phyloP scores from a whole-genome alignment of 179 eudicot species.

The Monotropa hypopitys region DNA sequence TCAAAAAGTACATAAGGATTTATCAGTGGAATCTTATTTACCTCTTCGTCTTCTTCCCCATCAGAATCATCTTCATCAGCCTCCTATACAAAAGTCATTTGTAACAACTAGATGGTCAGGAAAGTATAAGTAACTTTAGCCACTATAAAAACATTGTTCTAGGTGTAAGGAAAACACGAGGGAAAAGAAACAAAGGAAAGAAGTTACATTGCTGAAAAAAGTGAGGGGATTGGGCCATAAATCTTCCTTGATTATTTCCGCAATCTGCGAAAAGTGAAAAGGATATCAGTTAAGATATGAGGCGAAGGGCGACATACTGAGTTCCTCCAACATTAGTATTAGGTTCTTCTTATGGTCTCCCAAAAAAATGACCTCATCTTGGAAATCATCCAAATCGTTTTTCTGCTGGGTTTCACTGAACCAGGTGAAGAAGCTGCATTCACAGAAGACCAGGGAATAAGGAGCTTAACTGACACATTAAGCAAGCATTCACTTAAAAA shows the following conservation, averaged over 20 bases:
- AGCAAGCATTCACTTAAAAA: background rate
- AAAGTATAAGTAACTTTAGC: constrained; percentile 1
- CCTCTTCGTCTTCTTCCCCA: constrained; percentile 75
- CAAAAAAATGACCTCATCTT: constrained; percentile 51
- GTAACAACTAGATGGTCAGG: background rate
- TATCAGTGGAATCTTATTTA: constrained; percentile 8
- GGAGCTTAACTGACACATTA: background rate
- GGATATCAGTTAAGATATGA: background rate
- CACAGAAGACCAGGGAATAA: background rate
- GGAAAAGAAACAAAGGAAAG: background rate
- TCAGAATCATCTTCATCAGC: constrained; percentile 65
- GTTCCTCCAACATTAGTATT: background rate
- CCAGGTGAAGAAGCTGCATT: constrained; percentile 90
- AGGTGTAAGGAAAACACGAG: background rate
- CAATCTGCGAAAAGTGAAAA: constrained; percentile 41
- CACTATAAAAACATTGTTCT: background rate
- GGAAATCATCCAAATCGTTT: constrained; percentile 38
- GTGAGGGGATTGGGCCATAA: constrained; percentile 89
- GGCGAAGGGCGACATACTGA: background rate
- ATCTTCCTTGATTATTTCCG: constrained; percentile 93
- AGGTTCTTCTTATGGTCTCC: background rate
- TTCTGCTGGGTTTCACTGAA: constrained; percentile 52
- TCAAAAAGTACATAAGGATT: background rate
- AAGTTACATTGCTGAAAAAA: constrained; percentile 65
- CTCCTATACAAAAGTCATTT: constrained; percentile 31